phyloP scores from a whole-genome alignment of 768 basidiomycete genomes.

The Kwoniella botswanensis region DNA sequence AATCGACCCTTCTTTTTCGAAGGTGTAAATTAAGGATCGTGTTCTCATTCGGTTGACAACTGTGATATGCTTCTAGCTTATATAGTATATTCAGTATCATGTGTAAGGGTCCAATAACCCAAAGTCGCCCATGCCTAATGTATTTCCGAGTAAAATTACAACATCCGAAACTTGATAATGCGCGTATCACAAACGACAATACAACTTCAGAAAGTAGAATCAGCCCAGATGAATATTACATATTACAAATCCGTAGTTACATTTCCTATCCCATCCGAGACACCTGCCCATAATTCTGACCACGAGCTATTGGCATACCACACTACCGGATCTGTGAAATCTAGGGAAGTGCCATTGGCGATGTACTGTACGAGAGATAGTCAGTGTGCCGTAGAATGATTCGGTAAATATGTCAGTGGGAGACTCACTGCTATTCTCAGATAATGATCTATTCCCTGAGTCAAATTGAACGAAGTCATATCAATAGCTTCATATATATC shows the following conservation, averaged over 20 bases:
- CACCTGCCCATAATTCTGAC: constrained; percentile 1
- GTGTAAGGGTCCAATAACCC: neutral
- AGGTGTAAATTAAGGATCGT: neutral
- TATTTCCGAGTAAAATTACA: neutral
- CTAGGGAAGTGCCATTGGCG: constrained; percentile 41
- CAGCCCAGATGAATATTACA: neutral
- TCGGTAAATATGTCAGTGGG: no score
- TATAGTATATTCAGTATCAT: neutral
- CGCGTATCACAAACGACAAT: neutral
- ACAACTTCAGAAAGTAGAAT: neutral
- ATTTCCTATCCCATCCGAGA: neutral
- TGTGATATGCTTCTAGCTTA: neutral
- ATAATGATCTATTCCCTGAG: constrained; percentile 34
- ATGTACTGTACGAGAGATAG: constrained; percentile 26
- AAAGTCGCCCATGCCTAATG: neutral
- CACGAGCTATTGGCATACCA: constrained; percentile 27
- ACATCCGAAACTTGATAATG: neutral
- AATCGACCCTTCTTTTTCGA: neutral
- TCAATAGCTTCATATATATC: constrained; percentile 14
- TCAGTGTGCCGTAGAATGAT: no score
- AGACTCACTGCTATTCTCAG: constrained; percentile 48
- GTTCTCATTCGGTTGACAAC: neutral
- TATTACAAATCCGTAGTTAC: neutral
- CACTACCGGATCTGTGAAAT: constrained; percentile 41
- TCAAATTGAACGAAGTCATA: constrained; percentile 13